Conservation (phyloP, 345 rosid genomes). For the Acer campestre region DNA sequence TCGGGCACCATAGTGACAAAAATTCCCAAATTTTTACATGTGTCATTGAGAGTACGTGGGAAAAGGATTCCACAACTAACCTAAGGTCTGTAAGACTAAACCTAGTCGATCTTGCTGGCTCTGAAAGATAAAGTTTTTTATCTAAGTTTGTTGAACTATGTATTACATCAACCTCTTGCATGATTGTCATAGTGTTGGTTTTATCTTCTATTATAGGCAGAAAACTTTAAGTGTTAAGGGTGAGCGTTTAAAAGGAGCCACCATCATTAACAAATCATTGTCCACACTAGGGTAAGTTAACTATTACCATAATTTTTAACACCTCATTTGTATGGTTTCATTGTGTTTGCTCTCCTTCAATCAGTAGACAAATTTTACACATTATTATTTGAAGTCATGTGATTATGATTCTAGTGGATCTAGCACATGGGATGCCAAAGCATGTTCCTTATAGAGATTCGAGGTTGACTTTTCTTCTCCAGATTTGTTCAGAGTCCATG, state of each 20-base stretch:
- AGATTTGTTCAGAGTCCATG: slow-evolving; percentile 49
- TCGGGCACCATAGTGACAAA: too few relatives aligned
- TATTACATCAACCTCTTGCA: slow-evolving; percentile 7
- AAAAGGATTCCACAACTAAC: slow-evolving; percentile 83
- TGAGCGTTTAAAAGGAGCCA: slow-evolving; percentile 95
- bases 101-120: slow-evolving; percentile 93
- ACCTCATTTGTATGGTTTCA: slow-evolving; percentile 1
- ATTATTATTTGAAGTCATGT: slow-evolving; percentile 68
- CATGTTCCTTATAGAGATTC: slow-evolving; percentile 97
- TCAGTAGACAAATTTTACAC: neutral
- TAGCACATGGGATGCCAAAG: slow-evolving; percentile 75
- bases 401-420: slow-evolving; percentile 92
- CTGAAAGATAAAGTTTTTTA: slow-evolving; percentile 66
- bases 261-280: slow-evolving; percentile 89
- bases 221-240: slow-evolving; percentile 98
- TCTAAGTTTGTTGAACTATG: slow-evolving; percentile 15
- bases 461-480: slow-evolving; percentile 93
- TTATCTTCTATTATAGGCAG: slow-evolving; percentile 55
- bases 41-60: slow-evolving; percentile 92
- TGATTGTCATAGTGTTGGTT: neutral
- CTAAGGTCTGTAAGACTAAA: slow-evolving; percentile 87
- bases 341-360: slow-evolving; percentile 10
- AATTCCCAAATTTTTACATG: slow-evolving; percentile 51
- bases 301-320: slow-evolving; percentile 12
- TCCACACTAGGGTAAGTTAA: slow-evolving; percentile 83